Conservation (phyloP, 1,284 basidiomycete genomes). For the Leccinum subrobustum region DNA sequence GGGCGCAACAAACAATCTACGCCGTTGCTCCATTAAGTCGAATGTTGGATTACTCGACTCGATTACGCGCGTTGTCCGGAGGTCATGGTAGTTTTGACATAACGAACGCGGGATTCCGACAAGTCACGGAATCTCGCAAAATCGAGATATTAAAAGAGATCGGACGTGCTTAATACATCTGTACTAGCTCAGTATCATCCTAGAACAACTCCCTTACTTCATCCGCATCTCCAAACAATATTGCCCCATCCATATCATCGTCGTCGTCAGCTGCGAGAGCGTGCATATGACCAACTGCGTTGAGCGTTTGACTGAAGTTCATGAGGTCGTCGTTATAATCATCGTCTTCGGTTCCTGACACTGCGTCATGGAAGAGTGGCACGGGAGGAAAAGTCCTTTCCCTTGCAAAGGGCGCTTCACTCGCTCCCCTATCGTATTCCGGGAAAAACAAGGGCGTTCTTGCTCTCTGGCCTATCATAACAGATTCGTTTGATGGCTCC, state of each 20-base stretch:
- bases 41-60: constrained; percentile 78
- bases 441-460: constrained; percentile 69
- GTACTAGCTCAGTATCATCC: constrained; percentile 8
- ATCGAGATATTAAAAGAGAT: constrained; percentile 74
- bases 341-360: constrained; percentile 37
- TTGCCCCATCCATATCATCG: constrained; percentile 69
- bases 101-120: constrained; percentile 70
- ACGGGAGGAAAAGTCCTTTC: constrained; percentile 38
- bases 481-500: constrained; percentile 28
- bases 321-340: constrained; percentile 51
- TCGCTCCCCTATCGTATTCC: constrained; percentile 46
- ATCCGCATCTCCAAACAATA: constrained; percentile 79
- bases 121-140: constrained; percentile 57
- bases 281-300: constrained; percentile 51
- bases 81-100: constrained; percentile 83
- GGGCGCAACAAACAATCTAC: constrained; percentile 57
- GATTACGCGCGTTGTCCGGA: constrained; percentile 77
- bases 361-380: constrained; percentile 43
- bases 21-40: constrained; percentile 75
- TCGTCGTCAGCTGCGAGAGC: constrained; percentile 64
- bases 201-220: constrained; percentile 59
- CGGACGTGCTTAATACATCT: constrained; percentile 53
- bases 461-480: constrained; percentile 27
- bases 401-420: constrained; percentile 36
- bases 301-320: constrained; percentile 71